Conservation (phyloP, 2,329 filamentous ascomycete species). For the Tolypocladium ovalisporum region DNA sequence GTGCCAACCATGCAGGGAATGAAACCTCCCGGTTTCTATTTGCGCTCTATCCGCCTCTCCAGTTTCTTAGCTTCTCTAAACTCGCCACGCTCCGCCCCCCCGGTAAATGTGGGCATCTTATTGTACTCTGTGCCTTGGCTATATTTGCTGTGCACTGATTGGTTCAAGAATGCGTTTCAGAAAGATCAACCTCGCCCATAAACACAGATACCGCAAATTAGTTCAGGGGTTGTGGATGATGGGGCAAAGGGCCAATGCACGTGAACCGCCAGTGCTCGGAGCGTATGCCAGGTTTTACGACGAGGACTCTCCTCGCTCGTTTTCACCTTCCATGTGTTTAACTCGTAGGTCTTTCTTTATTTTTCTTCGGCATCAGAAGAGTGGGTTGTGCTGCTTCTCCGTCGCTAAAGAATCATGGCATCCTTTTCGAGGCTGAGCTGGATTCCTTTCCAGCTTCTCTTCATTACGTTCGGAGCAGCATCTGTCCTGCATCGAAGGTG, state of each 20-base stretch:
- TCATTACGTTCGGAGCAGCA: not conserved
- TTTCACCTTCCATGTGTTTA: not conserved
- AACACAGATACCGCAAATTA: not conserved
- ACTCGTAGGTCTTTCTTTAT: not conserved
- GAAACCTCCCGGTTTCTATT: not conserved
- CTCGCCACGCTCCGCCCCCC: not conserved
- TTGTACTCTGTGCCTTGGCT: not conserved
- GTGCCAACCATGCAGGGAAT: not conserved
- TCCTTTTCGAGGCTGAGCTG: not conserved
- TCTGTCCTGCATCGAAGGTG: not conserved
- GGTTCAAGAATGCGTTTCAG: not conserved
- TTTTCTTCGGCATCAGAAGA: not conserved
- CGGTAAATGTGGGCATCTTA: not conserved
- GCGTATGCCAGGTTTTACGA: not conserved
- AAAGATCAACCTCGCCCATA: not conserved
- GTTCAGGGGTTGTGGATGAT: not conserved
- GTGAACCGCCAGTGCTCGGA: not conserved
- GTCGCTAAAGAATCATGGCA: not conserved
- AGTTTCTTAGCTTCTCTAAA: not conserved
- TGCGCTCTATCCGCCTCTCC: not conserved
- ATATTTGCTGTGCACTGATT: not conserved
- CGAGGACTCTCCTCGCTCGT: not conserved
- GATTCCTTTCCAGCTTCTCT: not conserved
- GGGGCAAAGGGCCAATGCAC: not conserved
- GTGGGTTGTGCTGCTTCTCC: not conserved